A percentile compares a stretch with the other conserved stretches of the same genome.
Evolutionary conservation across 139 green algal species (phyloP).

Genomic region (Desmodesmus armatus): DNA sequence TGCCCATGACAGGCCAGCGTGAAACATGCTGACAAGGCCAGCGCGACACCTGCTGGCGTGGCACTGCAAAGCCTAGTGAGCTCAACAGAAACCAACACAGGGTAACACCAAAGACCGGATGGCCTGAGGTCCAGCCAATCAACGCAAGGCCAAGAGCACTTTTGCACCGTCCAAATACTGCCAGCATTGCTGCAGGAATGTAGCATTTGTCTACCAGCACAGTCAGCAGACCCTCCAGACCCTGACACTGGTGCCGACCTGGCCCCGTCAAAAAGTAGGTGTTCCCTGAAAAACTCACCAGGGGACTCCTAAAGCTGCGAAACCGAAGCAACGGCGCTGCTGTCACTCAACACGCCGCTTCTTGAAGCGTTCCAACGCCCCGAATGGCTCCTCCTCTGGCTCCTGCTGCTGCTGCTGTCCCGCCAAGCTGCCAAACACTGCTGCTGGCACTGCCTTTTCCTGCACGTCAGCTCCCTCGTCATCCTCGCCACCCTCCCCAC

Average conservation of each 20-base stretch:
- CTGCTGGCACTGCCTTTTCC: slow-evolving; percentile 84
- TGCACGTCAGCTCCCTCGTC: slow-evolving; percentile 72
- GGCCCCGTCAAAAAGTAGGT: not conserved
- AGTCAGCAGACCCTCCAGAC: not conserved
- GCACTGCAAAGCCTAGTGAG: no score
- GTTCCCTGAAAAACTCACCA: not conserved
- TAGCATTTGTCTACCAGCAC: not conserved
- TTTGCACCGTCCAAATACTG: not conserved
- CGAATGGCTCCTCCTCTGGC: not conserved
- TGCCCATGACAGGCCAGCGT: no score
- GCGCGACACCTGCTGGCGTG: no score
- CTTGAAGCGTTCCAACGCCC: slow-evolving; percentile 65
- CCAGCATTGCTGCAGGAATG: not conserved
- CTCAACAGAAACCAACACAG: no score
- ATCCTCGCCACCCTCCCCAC: slow-evolving; percentile 60
- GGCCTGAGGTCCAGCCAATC: no score
- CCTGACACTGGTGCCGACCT: not conserved
- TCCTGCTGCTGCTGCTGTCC: not conserved
- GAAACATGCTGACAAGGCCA: no score
- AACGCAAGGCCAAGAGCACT: no score
- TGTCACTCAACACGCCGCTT: slow-evolving; percentile 47
- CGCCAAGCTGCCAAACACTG: slow-evolving; percentile 80
- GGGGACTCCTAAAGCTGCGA: no score
- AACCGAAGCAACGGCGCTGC: no score
- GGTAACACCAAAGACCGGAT: not conserved